Evolutionary conservation across 257 asterid genomes (phyloP), one percentile per base, ranked within the genome.

Genomic region (Cordia subcordata): DNA sequence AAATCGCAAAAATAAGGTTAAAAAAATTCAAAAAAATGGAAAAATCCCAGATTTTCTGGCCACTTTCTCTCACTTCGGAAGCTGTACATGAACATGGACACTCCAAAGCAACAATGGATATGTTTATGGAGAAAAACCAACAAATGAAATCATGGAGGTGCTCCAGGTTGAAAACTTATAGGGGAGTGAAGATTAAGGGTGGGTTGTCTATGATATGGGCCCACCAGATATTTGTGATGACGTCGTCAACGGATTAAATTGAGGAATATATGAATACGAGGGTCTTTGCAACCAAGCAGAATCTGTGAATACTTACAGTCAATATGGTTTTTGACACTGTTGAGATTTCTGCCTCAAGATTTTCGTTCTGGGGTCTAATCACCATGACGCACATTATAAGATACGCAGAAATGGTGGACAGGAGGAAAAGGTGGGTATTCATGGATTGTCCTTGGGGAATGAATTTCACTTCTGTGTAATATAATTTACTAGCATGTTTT

Each of bases 11-110:
- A 13, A 13, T 27, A 13, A 13, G 20, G 14, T 5, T 33, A 16
- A 65, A 51, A 52, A 44, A 17, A 57, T 39, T 1, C n/a, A 39
- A 49, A 58, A 16, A 50, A 40, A n/a, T 13, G 53, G 4, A 16
- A 45, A 63, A 58, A 68, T 82, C 84, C 85, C 87, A 80, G 84
- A 75, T 74, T 74, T 85, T 72, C 63, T 72, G 85, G 84, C 76
- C 58, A 60, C 57, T 64, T 49, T 55, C 67, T 57, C 65, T 55
- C 53, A 19, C 62, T 37, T 37, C 58, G 23, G 49, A 63, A 59
- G 67, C 22, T 56, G 32, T 40, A 44, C 54, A 51, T 18, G 60
- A 22, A 57, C n/a, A n/a, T n/a, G n/a, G n/a, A n/a, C n/a, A n/a
- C n/a, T n/a, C n/a, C n/a, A n/a, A n/a, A n/a, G n/a, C n/a, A n/a